Conservation (phyloP, 331 rosid genomes). For the Dryas integrifolia region DNA sequence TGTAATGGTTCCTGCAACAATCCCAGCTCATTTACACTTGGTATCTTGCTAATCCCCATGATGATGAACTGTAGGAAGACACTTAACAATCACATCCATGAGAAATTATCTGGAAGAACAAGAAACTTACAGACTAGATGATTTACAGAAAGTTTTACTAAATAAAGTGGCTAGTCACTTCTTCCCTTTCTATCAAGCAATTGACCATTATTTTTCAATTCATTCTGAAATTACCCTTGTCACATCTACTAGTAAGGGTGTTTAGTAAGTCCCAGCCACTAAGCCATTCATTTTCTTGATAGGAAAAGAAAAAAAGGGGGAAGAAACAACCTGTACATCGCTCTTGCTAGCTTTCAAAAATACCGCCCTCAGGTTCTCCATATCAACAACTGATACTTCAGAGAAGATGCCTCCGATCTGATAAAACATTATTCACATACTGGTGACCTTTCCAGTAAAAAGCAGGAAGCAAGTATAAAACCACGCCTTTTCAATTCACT, state of each 20-base stretch:
- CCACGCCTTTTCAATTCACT: background rate
- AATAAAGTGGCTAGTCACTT: slow-evolving; percentile 24
- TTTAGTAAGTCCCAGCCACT: background rate
- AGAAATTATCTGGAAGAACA: slow-evolving; percentile 21
- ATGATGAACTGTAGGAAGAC: slow-evolving; percentile 58
- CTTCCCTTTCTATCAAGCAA: slow-evolving; percentile 16
- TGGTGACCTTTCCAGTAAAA: slow-evolving; percentile 15
- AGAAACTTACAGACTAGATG: slow-evolving; percentile 14
- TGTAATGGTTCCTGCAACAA: slow-evolving; percentile 51
- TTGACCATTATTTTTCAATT: background rate
- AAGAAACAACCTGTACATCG: slow-evolving; percentile 62
- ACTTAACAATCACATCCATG: slow-evolving; percentile 25
- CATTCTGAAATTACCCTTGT: slow-evolving; percentile 9
- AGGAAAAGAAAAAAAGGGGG: background rate
- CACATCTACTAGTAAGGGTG: slow-evolving; percentile 10
- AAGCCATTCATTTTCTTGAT: slow-evolving; percentile 12
- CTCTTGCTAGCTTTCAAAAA: slow-evolving; percentile 38
- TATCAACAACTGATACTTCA: slow-evolving; percentile 48
- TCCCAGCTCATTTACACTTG: slow-evolving; percentile 39
- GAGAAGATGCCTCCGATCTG: slow-evolving; percentile 74
- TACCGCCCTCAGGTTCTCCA: slow-evolving; percentile 43
- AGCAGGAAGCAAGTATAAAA: slow-evolving; percentile 17
- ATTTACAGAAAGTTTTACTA: slow-evolving; percentile 4
- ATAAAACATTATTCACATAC: slow-evolving; percentile 16
- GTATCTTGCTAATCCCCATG: slow-evolving; percentile 41